A percentile compares a stretch with the other conserved stretches of the same genome.
Conservation (phyloP, 73 alveolate species). For the Tetrahymena malaccensis region DNA sequence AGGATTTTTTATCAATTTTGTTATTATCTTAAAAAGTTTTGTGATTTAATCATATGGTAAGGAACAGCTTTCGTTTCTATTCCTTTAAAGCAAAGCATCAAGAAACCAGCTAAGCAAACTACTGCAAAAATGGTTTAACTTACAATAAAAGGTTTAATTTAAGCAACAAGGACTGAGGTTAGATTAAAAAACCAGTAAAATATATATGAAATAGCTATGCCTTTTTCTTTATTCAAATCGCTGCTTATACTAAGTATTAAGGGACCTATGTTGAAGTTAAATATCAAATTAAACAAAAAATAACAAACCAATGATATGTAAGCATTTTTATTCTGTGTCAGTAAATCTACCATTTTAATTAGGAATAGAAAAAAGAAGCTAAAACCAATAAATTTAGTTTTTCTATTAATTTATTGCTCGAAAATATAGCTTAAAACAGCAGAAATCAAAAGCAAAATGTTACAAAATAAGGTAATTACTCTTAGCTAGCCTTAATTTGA, state of each 20-base stretch:
- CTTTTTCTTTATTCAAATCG: not conserved
- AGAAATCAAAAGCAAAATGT: not conserved
- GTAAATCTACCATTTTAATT: not conserved
- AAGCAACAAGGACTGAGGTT: not conserved
- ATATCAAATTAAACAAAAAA: not conserved
- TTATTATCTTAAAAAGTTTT: not conserved
- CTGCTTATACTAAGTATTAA: not conserved
- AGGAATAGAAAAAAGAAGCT: no score
- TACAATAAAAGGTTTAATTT: not conserved
- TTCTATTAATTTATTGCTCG: not conserved
- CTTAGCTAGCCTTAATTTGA: not conserved
- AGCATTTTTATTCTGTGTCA: not conserved
- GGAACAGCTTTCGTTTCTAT: not conserved
- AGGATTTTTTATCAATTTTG: not conserved
- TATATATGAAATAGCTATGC: not conserved
- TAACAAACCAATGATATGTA: not conserved
- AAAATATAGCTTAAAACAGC: not conserved
- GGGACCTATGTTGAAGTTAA: not conserved
- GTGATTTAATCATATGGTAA: not conserved
- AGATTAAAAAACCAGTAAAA: not conserved
- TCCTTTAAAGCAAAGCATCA: not conserved
- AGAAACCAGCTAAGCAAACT: not conserved
- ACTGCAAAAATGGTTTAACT: not conserved
- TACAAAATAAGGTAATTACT: not conserved
- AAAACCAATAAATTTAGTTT: not conserved